phyloP scores from a whole-genome alignment of 306 rosid species.

The Quercus engelmannii region DNA sequence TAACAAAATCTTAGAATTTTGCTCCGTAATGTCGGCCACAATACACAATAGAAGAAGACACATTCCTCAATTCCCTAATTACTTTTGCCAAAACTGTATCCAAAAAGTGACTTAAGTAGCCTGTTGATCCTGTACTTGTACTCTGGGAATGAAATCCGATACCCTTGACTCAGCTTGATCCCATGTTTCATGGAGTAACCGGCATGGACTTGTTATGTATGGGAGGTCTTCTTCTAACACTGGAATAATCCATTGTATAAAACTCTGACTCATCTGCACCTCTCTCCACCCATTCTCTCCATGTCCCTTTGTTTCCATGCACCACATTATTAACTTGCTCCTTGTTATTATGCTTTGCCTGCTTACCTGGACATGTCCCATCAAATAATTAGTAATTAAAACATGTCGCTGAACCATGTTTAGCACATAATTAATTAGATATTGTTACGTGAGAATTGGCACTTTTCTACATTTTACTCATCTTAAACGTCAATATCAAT shows the following conservation, averaged over 20 bases:
- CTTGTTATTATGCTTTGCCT: not conserved
- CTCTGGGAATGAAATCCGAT: not conserved
- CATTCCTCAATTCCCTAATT: conserved; percentile 32
- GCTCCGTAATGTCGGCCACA: conserved; percentile 41
- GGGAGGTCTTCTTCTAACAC: conserved; percentile 60
- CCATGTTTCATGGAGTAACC: conserved; percentile 51
- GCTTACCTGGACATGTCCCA: conserved; percentile 30
- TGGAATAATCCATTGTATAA: conserved; percentile 66
- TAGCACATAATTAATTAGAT: no score
- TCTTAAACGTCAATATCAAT: no score
- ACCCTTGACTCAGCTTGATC: not conserved
- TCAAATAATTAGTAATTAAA: not conserved
- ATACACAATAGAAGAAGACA: conserved; percentile 17
- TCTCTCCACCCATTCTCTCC: conserved; percentile 43
- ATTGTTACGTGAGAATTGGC: no score
- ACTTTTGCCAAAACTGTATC: conserved; percentile 27
- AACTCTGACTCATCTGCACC: conserved; percentile 35
- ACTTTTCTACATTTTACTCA: no score
- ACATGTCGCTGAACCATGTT: no score
- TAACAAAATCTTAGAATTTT: conserved; percentile 26
- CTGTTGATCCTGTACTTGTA: not conserved
- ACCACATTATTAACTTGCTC: conserved; percentile 22
- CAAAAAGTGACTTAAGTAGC: not conserved
- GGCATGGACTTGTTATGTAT: conserved; percentile 67
- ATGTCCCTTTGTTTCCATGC: conserved; percentile 37